phyloP scores from a whole-genome alignment of 1,284 basidiomycete genomes.

The Malassezia nana region DNA sequence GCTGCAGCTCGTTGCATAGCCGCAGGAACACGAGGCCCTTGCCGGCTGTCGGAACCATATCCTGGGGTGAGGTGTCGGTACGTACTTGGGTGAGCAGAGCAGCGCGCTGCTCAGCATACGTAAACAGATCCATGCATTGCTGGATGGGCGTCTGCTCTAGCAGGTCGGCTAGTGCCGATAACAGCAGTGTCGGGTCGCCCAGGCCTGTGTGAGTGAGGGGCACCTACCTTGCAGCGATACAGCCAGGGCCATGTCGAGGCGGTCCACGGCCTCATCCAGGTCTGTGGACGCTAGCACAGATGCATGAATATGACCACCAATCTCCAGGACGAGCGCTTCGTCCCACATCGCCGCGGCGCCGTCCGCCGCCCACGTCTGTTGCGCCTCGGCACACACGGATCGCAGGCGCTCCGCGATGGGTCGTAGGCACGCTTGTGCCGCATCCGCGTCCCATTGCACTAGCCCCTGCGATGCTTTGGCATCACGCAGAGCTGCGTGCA shows the following conservation, averaged over 20 bases:
- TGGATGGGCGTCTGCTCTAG: slow-evolving; percentile 28
- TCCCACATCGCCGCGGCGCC: background rate
- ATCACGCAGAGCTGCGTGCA: background rate
- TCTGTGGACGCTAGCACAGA: background rate
- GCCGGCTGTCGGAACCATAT: slow-evolving; percentile 68
- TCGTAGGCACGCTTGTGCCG: background rate
- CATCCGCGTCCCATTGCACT: background rate
- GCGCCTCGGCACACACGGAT: background rate
- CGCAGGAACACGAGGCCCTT: slow-evolving; percentile 74
- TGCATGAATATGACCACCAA: background rate
- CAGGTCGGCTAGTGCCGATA: slow-evolving; percentile 30
- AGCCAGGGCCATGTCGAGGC: slow-evolving; percentile 26
- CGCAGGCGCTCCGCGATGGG: background rate
- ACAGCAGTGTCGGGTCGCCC: slow-evolving; percentile 25
- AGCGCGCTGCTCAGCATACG: slow-evolving; percentile 28
- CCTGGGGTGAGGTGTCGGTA: slow-evolving; percentile 1
- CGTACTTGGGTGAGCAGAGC: slow-evolving; percentile 22
- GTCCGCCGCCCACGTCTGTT: background rate
- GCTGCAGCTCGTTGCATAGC: slow-evolving; percentile 72
- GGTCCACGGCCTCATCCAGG: slow-evolving; percentile 15
- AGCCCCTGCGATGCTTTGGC: background rate
- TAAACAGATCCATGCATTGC: slow-evolving; percentile 29
- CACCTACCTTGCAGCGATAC: slow-evolving; percentile 21
- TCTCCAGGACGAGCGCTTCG: background rate
- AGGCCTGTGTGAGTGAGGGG: slow-evolving; percentile 2